Evolutionary conservation across 2,329 filamentous ascomycete species (phyloP), one percentile per base, ranked within the genome.

Genomic region (Fusarium sp.): DNA sequence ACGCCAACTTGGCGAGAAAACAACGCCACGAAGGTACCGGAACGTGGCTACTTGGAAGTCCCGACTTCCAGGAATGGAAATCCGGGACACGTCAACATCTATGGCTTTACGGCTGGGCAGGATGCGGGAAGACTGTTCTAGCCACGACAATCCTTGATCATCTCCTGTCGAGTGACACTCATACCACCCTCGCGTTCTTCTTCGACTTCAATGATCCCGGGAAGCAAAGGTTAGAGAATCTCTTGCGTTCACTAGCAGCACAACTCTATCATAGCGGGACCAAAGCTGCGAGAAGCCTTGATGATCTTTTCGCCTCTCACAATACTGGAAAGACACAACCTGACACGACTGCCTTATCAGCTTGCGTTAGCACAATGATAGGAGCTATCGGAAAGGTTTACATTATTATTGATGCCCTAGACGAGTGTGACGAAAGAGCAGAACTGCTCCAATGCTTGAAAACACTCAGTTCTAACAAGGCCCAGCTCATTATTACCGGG

Each of bases 391-490:
- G 34, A 40, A 63, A 42, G 14, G 43, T 53, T 14, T 30, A 8
- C 14, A 48, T 73, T n/a, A 30, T 72, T 7, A 38, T 74, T 0
- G 69, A 75, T 21, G 73, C 71, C 8, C 38, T 75, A 14, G 70
- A 73, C 30, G 70, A 74, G 44, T 74, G 44, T 9, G 61, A 34
- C 30, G 30, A 34, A 34, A 14, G 6, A 65, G 48, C 26, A 72
- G 63, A 68, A 8, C 57, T 74, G 32, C 26, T 74, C 2, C 23
- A 4, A 3, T 74, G 67, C 70, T 63, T 75, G 0, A 19, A 32
- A 28, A 30, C 34, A 26, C 26, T 66, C 10, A 32, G n/a, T 4
- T 65, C 60, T 9, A 28, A 24, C 10, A 38, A 71, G 10, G 36
- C 48, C 9, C 53, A 63, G 34, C 32, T 69, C 2, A 21, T 73